Base-by-base conservation (phyloP, 768 basidiomycete genomes). In the Trametes meyenii region DNA sequence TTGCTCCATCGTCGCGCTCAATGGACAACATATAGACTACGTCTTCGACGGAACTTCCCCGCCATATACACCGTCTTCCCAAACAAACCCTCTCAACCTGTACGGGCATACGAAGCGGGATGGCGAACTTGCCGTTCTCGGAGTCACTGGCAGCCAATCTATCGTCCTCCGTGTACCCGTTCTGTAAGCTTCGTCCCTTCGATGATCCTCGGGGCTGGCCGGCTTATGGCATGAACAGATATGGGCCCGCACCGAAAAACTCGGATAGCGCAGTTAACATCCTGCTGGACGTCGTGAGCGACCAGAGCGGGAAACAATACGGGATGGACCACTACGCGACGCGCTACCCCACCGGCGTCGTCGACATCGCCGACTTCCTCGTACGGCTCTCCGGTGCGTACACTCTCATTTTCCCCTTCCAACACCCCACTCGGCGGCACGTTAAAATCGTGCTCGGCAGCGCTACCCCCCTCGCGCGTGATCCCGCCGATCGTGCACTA, bases 241-340 rank as follows among this genome's bases (percentile, higher is more conserved):
- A 97, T 71, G 96, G 96, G 0, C 88, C 91, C 3, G 85, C 90
- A 2, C 85, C 87, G 23, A 86, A 86, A 62, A 95, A 96, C 69
- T 83, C 88, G 3, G 96, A 98, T 69, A 87, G 87, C 4, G 96
- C 96, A 0, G 82, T 98, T 64, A 98, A 98, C 71, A 80, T 93
- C 55, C 81, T 99, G 6, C 73, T 95, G 29, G 94, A 97, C 71
- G 80, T 96, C 36, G 92, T 97, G 0, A 79, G 85, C 62, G 92
- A 96, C 70, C 91, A 90, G 66, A 90, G 89, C 5, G 92, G 91
- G 2, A 95, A 95, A 76, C 78, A 76, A 38, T 95, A 95, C 78
- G 93, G 87, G 73, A 98, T 98, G 96, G 96, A 99, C 71, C 89
- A 96, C 72, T 96, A 87, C 71, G 94, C 93, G 24, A 92, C 89